Base-by-base conservation (phyloP, 192 early-diverging fungal genomes). In the Coemansia umbellata region DNA sequence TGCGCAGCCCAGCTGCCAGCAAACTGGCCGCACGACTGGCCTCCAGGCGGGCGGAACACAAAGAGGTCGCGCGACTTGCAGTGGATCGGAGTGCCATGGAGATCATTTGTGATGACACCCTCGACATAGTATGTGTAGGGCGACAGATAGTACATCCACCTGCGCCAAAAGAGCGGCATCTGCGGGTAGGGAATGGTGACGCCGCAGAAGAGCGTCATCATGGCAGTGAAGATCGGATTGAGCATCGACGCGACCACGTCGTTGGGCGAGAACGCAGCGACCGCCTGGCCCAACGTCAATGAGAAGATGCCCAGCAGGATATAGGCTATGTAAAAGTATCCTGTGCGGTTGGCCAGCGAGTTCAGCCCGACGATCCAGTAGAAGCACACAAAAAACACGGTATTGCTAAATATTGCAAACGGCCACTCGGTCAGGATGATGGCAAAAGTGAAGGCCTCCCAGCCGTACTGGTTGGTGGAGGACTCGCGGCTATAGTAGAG, bases 341-440 rank as follows among this genome's bases (percentile, higher is more conserved):
- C 78, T 3, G 67, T 74, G 39, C 80, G 59, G 24, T 73, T 63
- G 10, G 79, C 60, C 7, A 57, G 53, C 7, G 24, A 43, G 32
- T 75, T 76, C 27, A 91, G 75, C 2, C 85, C 87, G n/a, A 81
- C 77, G 18, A 83, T 78, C 83, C 84, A 92, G 72, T 92, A 92
- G 44, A 86, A 88, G 32, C 80, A 66, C n/a, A 83, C 53, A 67
- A 89, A 88, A 60, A 84, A 88, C 37, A 77, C 40, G 0, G 87
- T 85, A 39, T 79, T 66, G 18, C 80, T 63, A 33, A 87, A 42
- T 9, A 87, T 39, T 0, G 83, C 78, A 37, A 86, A 92, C 0
- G 90, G 90, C 21, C 85, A 65, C 52, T 92, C 87, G 24, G 84
- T 80, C 4, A 86, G 37, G 24, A 86, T 61, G 45, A 85, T 82